phyloP scores from a whole-genome alignment of 2,329 filamentous ascomycete genomes.

The Fusarium sp. region DNA sequence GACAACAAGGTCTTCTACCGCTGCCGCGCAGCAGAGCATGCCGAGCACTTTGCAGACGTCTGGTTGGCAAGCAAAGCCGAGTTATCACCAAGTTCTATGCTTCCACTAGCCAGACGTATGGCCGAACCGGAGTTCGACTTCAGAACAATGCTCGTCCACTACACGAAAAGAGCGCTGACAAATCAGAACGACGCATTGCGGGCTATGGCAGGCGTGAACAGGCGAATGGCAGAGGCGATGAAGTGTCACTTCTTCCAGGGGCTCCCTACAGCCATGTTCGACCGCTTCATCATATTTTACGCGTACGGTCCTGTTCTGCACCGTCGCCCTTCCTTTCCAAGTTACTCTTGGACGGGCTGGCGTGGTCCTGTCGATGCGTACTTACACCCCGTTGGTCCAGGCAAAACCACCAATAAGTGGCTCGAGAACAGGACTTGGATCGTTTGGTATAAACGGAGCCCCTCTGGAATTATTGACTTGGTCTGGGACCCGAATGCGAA shows the following conservation, averaged over 20 bases:
- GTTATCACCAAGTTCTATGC: background rate
- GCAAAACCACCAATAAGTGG: background rate
- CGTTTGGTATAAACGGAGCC: conserved; percentile 27
- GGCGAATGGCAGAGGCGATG: background rate
- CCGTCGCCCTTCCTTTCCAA: conserved; percentile 21
- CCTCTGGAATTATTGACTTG: background rate
- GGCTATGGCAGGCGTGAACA: conserved; percentile 15
- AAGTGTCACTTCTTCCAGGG: conserved; percentile 12
- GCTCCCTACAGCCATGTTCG: conserved; percentile 4
- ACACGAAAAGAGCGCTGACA: conserved; percentile 1
- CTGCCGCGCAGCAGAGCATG: background rate
- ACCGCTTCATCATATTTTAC: conserved; percentile 1
- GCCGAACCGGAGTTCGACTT: background rate
- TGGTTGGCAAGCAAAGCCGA: too few species aligned
- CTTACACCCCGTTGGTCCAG: fast-evolving
- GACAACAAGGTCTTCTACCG: conserved; percentile 17
- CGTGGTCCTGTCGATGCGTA: background rate
- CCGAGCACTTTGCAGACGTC: conserved; percentile 8
- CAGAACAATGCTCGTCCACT: background rate
- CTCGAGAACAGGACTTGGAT: conserved; percentile 20
- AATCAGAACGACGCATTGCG: conserved; percentile 10
- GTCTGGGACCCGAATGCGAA: conserved; percentile 17
- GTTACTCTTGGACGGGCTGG: conserved; percentile 34
- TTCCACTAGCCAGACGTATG: background rate
- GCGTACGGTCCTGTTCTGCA: fast-evolving